Percentiles rank a stretch among this genome's conserved stretches.
phyloP scores from a whole-genome alignment of 2,329 filamentous ascomycete species.

The Monosporascus sp. region DNA sequence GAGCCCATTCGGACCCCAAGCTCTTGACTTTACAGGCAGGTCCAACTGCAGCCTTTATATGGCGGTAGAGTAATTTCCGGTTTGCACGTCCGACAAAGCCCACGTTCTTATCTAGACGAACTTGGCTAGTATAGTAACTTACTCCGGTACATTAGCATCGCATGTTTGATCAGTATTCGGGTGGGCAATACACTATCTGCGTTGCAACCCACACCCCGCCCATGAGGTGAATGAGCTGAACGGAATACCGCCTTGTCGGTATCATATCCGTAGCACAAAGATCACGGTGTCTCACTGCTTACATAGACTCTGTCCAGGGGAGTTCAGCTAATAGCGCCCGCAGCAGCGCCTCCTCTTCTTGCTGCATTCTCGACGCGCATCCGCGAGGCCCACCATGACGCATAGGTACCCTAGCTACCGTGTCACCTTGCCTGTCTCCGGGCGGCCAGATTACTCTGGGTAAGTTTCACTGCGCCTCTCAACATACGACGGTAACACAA shows the following conservation, averaged over 20 bases:
- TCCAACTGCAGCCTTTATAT: no score
- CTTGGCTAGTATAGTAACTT: no score
- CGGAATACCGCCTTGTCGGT: not conserved
- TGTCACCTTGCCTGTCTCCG: not conserved
- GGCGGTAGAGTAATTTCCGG: no score
- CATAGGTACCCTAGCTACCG: not conserved
- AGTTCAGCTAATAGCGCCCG: not conserved
- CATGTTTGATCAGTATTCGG: not conserved
- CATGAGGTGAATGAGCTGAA: not conserved
- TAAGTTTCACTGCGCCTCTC: no score
- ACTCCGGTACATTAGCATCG: no score
- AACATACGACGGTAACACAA: not conserved
- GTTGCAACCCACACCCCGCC: not conserved
- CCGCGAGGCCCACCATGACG: not conserved
- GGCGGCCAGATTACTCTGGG: not conserved
- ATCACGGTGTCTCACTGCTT: not conserved
- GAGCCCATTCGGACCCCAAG: no score
- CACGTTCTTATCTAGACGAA: no score
- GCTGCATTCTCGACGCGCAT: not conserved
- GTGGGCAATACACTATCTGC: not conserved
- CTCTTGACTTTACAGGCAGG: no score
- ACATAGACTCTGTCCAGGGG: not conserved
- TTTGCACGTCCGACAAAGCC: no score
- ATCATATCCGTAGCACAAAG: not conserved
- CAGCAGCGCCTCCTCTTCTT: not conserved